phyloP scores from a whole-genome alignment of 169 alveolate species.

The Cryptosporidium ryanae region DNA sequence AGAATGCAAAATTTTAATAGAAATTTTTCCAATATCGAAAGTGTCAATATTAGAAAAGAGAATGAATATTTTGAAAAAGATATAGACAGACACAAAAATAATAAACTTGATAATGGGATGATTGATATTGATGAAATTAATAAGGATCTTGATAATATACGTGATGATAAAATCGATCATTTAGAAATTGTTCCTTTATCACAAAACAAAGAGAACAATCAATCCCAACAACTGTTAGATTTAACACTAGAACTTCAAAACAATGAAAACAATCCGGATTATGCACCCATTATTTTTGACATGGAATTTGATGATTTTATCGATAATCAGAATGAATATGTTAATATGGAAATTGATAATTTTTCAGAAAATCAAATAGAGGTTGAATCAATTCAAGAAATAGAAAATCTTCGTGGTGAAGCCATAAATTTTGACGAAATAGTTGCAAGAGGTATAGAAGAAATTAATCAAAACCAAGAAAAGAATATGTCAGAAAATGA shows the following conservation, averaged over 20 bases:
- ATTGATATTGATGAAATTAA: conserved; percentile 54
- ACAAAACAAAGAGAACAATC: background rate
- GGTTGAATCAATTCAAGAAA: conserved; percentile 1
- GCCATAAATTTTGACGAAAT: conserved; percentile 16
- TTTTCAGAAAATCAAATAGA: conserved; percentile 28
- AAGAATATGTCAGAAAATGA: conserved; percentile 1
- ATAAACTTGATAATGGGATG: background rate
- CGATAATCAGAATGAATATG: conserved; percentile 4
- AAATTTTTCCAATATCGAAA: background rate
- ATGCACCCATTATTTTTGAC: conserved; percentile 21
- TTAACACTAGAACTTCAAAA: background rate
- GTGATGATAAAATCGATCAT: conserved; percentile 13
- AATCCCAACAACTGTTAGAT: background rate
- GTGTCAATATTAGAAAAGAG: background rate
- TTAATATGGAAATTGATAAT: conserved; percentile 32
- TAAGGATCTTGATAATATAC: conserved; percentile 22
- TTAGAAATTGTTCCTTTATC: conserved; percentile 49
- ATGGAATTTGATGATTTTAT: conserved; percentile 70
- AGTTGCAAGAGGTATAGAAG: conserved; percentile 58
- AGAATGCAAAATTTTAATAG: conserved; percentile 61
- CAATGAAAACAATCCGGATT: background rate
- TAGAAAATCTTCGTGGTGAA: conserved; percentile 70
- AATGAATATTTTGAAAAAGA: background rate
- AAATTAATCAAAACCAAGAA: conserved; percentile 4
- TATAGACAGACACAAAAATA: conserved; percentile 18